Base-by-base conservation (phyloP, 768 basidiomycete genomes). In the Glaciozyma antarctica region DNA sequence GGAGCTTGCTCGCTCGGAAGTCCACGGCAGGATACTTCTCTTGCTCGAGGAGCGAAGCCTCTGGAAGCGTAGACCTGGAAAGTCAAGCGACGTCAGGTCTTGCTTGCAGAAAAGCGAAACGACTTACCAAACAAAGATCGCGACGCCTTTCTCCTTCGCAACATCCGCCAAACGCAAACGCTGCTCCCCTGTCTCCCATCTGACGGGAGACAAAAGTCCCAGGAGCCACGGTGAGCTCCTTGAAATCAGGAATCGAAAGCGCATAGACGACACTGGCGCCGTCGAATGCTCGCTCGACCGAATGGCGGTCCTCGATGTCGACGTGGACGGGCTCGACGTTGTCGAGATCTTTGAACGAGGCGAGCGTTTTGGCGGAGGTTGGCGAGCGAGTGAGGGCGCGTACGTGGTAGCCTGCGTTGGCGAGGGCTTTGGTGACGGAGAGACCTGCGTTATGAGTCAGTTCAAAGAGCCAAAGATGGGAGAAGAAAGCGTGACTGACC, bases 301-400 rank as follows among this genome's bases (percentile, higher is more conserved):
- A 54, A 17, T 2, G 5, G 53, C 28, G 53, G 19, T 54, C 53
- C 24, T 26, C 30, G 32, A 32, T 22, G 32, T 54, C 53, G 32
- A 54, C 34, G 17, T 12, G 22, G 32, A 22, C 12, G 10, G 53
- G 30, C 16, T 13, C 19, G 53, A 54, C 53, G 32, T 54, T 30
- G 1, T 26, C 17, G 21, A 17, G 21, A 26, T 17, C 16, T 26
- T 21, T 1, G 53, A 34, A 5, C 19, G 32, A 13, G 32, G 53
- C 16, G 53, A 54, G 32, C 15, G 32, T 34, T 2, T 26, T 22
- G 21, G 32, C 2, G 17, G 53, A 54, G 30, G 53, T 21, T 0
- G 53, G 53, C 21, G 53, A 54, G 16, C 53, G 28, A 10, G 53
- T 54, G 17, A 54, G 53, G 6, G 53, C 53, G 53, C 53, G 53